Percentiles rank a stretch among this genome's conserved stretches.
Evolutionary conservation across 1,284 basidiomycete genomes (phyloP).

Genomic region (Pseudozyma thailandica): DNA sequence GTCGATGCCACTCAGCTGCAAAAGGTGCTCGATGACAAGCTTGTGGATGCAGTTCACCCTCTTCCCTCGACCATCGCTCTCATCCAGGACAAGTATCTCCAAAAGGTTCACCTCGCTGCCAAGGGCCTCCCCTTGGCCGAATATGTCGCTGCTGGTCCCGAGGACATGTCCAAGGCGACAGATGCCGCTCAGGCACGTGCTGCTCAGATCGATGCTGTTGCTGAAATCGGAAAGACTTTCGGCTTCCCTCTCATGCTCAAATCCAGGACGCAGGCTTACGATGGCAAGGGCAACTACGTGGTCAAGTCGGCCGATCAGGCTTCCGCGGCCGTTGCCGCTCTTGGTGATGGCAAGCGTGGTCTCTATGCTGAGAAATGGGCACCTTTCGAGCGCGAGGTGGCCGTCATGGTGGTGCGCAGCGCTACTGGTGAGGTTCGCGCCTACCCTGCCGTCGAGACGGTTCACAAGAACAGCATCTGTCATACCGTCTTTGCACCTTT

Average conservation of each 20-base stretch:
- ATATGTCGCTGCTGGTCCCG: slow-evolving; percentile 72
- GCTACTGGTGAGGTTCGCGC: slow-evolving; percentile 77
- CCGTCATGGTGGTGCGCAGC: slow-evolving; percentile 92
- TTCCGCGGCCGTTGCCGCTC: slow-evolving; percentile 74
- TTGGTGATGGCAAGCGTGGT: slow-evolving; percentile 66
- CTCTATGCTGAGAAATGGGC: slow-evolving; percentile 96
- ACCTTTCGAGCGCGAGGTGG: slow-evolving; percentile 87
- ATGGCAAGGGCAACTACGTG: slow-evolving; percentile 92
- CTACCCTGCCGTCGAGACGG: slow-evolving; percentile 94
- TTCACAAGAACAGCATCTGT: slow-evolving; percentile 94
- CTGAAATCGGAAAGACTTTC: slow-evolving; percentile 69
- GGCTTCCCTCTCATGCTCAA: slow-evolving; percentile 97
- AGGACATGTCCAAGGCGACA: slow-evolving; percentile 68
- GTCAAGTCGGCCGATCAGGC: slow-evolving; percentile 74
- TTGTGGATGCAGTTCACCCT: slow-evolving; percentile 77
- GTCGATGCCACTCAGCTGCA: slow-evolving; percentile 83
- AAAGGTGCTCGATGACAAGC: slow-evolving; percentile 60
- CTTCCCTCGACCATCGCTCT: slow-evolving; percentile 83
- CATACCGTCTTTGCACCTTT: slow-evolving; percentile 88
- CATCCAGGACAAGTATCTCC: slow-evolving; percentile 94
- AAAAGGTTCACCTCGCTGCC: slow-evolving; percentile 77
- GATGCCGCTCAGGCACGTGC: slow-evolving; percentile 72
- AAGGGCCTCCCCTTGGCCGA: slow-evolving; percentile 76
- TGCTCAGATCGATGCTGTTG: slow-evolving; percentile 62
- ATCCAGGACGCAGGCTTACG: slow-evolving; percentile 91